Conservation (phyloP, 1,284 basidiomycete genomes). For the Ustilago cynodontis region DNA sequence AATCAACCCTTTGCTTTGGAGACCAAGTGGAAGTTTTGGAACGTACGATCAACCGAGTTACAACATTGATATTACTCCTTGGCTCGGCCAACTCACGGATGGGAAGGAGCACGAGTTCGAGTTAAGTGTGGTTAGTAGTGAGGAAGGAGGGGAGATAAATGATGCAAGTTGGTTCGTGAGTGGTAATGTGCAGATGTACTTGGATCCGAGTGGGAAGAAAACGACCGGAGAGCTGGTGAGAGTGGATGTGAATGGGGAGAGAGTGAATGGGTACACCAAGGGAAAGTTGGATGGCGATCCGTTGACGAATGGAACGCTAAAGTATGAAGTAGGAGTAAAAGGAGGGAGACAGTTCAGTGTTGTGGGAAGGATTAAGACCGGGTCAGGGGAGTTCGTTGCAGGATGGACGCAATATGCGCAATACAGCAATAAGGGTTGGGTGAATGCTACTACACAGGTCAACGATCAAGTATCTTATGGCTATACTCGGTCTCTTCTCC, state of each 20-base stretch:
- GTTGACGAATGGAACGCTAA: conserved; percentile 16
- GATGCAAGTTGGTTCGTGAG: conserved; percentile 79
- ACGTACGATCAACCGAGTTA: conserved; percentile 83
- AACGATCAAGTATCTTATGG: conserved; percentile 34
- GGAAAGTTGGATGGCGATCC: conserved; percentile 25
- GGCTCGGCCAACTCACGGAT: conserved; percentile 79
- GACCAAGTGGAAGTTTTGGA: conserved; percentile 82
- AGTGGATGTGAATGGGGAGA: not conserved
- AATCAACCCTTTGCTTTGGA: conserved; percentile 80
- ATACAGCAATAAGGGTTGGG: conserved; percentile 22
- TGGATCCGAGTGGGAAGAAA: conserved; percentile 36
- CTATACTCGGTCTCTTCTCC: conserved; percentile 19
- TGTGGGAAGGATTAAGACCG: conserved; percentile 29
- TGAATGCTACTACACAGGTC: conserved; percentile 31
- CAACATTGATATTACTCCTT: conserved; percentile 82
- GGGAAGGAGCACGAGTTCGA: conserved; percentile 78
- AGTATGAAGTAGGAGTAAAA: conserved; percentile 19
- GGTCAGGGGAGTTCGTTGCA: conserved; percentile 18
- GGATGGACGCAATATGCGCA: conserved; percentile 24
- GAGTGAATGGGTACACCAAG: conserved; percentile 17
- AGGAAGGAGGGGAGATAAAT: conserved; percentile 75
- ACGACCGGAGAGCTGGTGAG: conserved; percentile 39
- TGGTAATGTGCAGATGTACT: conserved; percentile 76
- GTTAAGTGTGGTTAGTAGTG: conserved; percentile 80
- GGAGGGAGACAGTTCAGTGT: conserved; percentile 21